Evolutionary conservation across 306 rosid species (phyloP).

Genomic region (Argentina anserina): DNA sequence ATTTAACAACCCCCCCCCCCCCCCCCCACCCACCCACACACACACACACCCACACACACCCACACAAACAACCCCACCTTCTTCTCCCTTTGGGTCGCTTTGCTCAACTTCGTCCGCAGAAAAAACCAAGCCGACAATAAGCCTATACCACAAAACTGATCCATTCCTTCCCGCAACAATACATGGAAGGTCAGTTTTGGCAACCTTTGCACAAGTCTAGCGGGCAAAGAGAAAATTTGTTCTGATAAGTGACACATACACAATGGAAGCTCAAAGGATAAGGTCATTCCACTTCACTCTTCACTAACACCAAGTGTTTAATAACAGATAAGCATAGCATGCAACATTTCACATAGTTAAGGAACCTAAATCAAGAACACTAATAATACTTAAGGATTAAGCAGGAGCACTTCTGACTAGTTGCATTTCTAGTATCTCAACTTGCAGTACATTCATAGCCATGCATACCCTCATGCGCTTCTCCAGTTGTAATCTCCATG

Average conservation of each 20-base stretch:
- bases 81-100: too few species aligned
- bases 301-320: neutral
- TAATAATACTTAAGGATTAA: neutral
- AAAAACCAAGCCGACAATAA: too few species aligned
- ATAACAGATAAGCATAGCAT: neutral
- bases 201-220: neutral
- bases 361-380: neutral
- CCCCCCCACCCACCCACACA: too few species aligned
- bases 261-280: neutral
- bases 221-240: neutral
- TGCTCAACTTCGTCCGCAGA: too few species aligned
- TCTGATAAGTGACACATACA: neutral
- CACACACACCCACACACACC: too few species aligned
- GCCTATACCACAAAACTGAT: too few species aligned
- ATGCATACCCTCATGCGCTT: constrained; percentile 81
- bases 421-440: neutral
- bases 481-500: constrained; percentile 96
- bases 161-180: neutral
- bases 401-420: neutral
- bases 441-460: constrained; percentile 3
- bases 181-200: neutral
- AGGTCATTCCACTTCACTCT: neutral
- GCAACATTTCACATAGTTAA: neutral
- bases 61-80: too few species aligned
- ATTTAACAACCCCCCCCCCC: neutral